A percentile compares a stretch with the other conserved stretches of the same genome.
These are phyloP conservation scores for Aspergillus terreus DNA, from an alignment of 2,329 filamentous ascomycete genomes.

Conservation along the genomic window DNA sequence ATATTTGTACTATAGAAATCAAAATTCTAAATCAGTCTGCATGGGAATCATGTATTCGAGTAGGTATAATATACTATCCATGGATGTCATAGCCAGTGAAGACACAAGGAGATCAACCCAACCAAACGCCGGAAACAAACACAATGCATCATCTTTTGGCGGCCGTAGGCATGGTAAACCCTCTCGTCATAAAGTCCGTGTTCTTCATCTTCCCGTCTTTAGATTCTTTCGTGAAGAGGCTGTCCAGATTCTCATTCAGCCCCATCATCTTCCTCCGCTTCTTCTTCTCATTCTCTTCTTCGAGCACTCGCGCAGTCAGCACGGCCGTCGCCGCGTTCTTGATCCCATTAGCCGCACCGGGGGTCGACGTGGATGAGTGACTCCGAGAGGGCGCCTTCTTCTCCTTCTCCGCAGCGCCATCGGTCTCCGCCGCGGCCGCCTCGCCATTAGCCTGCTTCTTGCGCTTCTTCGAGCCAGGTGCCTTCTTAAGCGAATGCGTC, in stretches of 20 bases:
- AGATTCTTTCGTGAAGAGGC: slow-evolving; percentile 48
- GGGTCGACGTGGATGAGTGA: slow-evolving; percentile 30
- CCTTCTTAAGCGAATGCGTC: slow-evolving; percentile 86
- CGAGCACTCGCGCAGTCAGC: slow-evolving; percentile 79
- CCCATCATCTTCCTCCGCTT: slow-evolving; percentile 72
- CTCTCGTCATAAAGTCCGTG: slow-evolving; percentile 58
- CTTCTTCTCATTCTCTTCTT: slow-evolving; percentile 78
- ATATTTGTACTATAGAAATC: slow-evolving; percentile 22
- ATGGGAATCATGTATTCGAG: slow-evolving; percentile 3
- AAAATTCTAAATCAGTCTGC: slow-evolving; percentile 4
- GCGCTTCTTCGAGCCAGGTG: slow-evolving; percentile 62
- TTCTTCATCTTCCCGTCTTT: slow-evolving; percentile 42
- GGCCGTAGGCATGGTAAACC: slow-evolving; percentile 49
- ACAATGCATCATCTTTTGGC: slow-evolving; percentile 32
- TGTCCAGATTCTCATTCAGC: slow-evolving; percentile 54
- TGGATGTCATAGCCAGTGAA: neutral
- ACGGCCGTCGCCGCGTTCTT: slow-evolving; percentile 85
- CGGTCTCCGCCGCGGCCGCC: slow-evolving; percentile 7
- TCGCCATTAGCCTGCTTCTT: slow-evolving; percentile 61
- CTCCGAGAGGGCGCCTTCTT: slow-evolving; percentile 21
- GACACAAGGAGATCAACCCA: neutral
- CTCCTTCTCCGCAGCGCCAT: slow-evolving; percentile 5
- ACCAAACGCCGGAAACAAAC: slow-evolving; percentile 4
- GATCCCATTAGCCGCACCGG: slow-evolving; percentile 57
- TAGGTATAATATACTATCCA: neutral